Percentiles rank a stretch among this genome's conserved stretches.
Conservation (phyloP, 2,329 filamentous ascomycete genomes). For the Graphilbum fragrans region DNA sequence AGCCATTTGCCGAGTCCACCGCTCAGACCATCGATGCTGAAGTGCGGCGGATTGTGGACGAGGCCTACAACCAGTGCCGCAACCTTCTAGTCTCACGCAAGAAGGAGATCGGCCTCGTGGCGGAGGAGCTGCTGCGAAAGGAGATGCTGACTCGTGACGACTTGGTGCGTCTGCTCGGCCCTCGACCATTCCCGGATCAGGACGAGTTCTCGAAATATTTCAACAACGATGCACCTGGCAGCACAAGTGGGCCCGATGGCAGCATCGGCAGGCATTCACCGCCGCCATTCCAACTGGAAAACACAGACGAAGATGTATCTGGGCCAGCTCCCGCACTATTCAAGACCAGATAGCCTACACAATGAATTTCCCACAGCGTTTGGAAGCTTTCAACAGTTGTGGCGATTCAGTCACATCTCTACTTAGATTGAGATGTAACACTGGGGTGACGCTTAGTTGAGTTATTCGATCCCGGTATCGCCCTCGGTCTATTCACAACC, state of each 20-base stretch:
- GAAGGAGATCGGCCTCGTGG: constrained; percentile 75
- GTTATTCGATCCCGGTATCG: no score
- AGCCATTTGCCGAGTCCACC: constrained; percentile 92
- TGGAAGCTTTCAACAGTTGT: no score
- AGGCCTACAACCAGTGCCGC: constrained; percentile 85
- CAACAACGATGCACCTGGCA: constrained; percentile 40
- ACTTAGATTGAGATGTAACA: no score
- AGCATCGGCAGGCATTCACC: neutral
- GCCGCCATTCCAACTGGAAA: neutral
- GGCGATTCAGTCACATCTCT: no score
- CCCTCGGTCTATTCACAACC: no score
- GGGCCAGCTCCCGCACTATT: constrained; percentile 5
- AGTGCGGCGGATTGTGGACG: constrained; percentile 81
- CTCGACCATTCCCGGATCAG: constrained; percentile 70
- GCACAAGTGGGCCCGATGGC: constrained; percentile 20
- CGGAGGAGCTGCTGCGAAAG: constrained; percentile 85
- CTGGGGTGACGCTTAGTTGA: no score
- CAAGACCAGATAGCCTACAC: neutral
- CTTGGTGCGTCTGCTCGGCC: constrained; percentile 77
- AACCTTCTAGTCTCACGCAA: constrained; percentile 77
- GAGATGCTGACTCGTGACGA: constrained; percentile 88
- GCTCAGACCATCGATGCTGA: constrained; percentile 86
- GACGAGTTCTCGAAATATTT: constrained; percentile 96
- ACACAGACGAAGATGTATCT: constrained; percentile 4
- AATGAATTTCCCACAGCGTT: no score